phyloP scores from a whole-genome alignment of 1,284 basidiomycete species.

The Puccinia triticina region DNA sequence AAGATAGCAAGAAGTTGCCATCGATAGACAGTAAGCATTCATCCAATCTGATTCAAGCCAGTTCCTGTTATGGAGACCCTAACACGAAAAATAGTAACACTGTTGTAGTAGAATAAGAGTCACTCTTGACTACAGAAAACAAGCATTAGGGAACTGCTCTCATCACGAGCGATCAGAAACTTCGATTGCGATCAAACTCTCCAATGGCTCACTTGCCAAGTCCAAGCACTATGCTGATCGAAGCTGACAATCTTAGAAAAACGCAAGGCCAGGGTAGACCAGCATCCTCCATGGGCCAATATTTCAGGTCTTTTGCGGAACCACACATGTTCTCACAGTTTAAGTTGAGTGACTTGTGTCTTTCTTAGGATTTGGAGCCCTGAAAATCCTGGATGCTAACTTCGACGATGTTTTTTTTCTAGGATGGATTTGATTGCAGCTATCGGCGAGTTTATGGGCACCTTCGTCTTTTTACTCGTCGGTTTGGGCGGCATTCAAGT shows the following conservation, averaged over 20 bases:
- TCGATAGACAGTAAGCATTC: background rate
- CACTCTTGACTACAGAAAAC: background rate
- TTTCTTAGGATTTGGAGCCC: background rate
- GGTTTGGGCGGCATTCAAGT: constrained; percentile 51
- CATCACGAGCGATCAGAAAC: background rate
- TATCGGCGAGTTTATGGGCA: constrained; percentile 44
- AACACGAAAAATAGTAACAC: too few species aligned
- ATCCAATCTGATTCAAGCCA: background rate
- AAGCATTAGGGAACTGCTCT: background rate
- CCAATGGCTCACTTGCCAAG: background rate
- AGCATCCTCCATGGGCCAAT: background rate
- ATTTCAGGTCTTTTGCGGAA: constrained; percentile 17
- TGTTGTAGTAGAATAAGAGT: background rate
- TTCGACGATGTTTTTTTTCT: background rate
- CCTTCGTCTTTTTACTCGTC: constrained; percentile 40
- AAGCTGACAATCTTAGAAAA: background rate
- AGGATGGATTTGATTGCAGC: constrained; percentile 43
- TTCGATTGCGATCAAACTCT: background rate
- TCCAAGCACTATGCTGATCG: background rate
- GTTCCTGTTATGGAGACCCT: background rate
- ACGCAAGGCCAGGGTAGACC: background rate
- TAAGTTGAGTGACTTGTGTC: constrained; percentile 21
- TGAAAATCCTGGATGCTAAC: background rate
- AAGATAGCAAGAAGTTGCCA: background rate
- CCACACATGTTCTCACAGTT: constrained; percentile 22